These are phyloP conservation scores for Xylaria telfairii DNA, from an alignment of 495 filamentous ascomycete genomes.

Conservation along the genomic window DNA sequence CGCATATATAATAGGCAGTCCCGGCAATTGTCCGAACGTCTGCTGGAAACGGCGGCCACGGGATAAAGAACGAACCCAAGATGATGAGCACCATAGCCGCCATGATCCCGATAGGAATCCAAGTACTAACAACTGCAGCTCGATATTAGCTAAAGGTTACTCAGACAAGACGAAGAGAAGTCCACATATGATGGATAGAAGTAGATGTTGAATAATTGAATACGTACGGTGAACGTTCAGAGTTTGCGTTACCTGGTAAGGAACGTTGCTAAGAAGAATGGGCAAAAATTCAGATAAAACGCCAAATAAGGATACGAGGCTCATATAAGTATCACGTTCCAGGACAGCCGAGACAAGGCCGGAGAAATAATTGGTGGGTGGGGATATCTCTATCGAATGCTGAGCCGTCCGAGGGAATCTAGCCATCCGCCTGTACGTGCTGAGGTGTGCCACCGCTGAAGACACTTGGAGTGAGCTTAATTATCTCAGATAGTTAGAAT, in stretches of 20 bases:
- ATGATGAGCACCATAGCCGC: slow-evolving; percentile 44
- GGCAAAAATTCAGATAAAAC: slow-evolving; percentile 48
- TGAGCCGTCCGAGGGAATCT: slow-evolving; percentile 32
- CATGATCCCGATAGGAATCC: slow-evolving; percentile 44
- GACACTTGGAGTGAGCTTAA: slow-evolving; percentile 3
- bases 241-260: slow-evolving; percentile 45
- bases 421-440: slow-evolving; percentile 41
- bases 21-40: slow-evolving; percentile 41
- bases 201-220: slow-evolving; percentile 9
- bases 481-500: neutral
- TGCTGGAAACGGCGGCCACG: slow-evolving; percentile 41
- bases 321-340: slow-evolving; percentile 38
- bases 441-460: slow-evolving; percentile 33
- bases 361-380: slow-evolving; percentile 43
- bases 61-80: slow-evolving; percentile 36
- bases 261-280: slow-evolving; percentile 48
- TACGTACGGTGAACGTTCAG: slow-evolving; percentile 37
- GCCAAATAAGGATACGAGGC: slow-evolving; percentile 40
- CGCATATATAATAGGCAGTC: slow-evolving; percentile 42
- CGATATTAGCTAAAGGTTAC: neutral
- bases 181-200: slow-evolving; percentile 12
- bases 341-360: slow-evolving; percentile 44
- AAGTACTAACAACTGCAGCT: slow-evolving; percentile 37
- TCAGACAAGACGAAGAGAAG: neutral
- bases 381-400: slow-evolving; percentile 45